Evolutionary conservation across 1,284 basidiomycete genomes (phyloP).

Genomic region (Clitocybe nebularis): DNA sequence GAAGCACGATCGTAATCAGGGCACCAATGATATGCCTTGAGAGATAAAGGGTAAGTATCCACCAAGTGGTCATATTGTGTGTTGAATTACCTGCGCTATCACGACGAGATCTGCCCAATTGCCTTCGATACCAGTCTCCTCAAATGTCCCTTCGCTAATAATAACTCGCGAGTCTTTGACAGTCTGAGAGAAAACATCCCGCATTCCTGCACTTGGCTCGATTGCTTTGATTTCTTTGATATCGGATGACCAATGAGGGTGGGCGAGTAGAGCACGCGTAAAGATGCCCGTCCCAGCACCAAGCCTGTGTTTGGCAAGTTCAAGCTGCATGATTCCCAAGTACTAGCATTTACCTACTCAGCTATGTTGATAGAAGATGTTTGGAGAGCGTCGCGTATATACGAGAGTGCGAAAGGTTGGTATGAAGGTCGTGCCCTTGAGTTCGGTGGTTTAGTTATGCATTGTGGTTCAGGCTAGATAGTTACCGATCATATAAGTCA

Average conservation of each 20-base stretch:
- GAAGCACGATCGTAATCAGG: constrained; percentile 64
- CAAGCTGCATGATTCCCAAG: constrained; percentile 1
- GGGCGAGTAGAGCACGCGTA: constrained; percentile 67
- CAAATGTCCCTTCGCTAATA: constrained; percentile 61
- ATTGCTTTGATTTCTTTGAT: constrained; percentile 56
- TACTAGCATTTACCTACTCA: constrained; percentile 49
- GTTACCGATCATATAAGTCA: constrained; percentile 69
- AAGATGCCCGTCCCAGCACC: constrained; percentile 78
- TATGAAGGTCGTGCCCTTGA: constrained; percentile 69
- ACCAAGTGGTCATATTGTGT: neutral
- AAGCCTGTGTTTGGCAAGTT: constrained; percentile 38
- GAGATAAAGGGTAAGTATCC: constrained; percentile 4
- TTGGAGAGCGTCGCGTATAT: constrained; percentile 48
- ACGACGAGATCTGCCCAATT: constrained; percentile 72
- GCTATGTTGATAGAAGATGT: constrained; percentile 52
- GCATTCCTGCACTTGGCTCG: constrained; percentile 76
- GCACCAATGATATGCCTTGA: constrained; percentile 87
- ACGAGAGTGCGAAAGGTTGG: constrained; percentile 49
- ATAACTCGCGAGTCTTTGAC: constrained; percentile 49
- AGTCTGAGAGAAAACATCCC: constrained; percentile 51
- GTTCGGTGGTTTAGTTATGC: constrained; percentile 1
- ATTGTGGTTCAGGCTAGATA: neutral
- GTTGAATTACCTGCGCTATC: constrained; percentile 59
- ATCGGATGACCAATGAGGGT: constrained; percentile 48
- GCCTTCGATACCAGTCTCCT: constrained; percentile 49